Conservation (phyloP, 2,329 filamentous ascomycete species). For the Cadophora malorum region DNA sequence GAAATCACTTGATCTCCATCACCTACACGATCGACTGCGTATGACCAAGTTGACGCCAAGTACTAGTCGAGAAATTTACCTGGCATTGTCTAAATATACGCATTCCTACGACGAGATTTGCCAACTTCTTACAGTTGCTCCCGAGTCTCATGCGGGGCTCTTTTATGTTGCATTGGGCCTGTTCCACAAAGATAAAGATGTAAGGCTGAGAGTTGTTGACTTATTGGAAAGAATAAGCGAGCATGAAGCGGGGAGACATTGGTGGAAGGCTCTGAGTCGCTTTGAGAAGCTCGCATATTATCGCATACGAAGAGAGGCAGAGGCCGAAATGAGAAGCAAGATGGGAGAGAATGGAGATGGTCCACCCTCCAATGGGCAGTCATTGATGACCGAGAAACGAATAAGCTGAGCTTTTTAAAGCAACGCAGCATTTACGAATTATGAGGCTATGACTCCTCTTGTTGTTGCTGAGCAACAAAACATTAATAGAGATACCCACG, state of each 20-base stretch:
- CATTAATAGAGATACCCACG: constrained; percentile 37
- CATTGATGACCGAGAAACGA: constrained; percentile 52
- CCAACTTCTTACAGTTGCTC: constrained; percentile 80
- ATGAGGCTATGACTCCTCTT: constrained; percentile 37
- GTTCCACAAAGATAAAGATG: constrained; percentile 86
- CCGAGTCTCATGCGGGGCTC: constrained; percentile 84
- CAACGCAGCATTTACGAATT: constrained; percentile 32
- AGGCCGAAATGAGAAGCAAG: constrained; percentile 54
- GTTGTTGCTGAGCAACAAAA: constrained; percentile 36
- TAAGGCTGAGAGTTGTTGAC: constrained; percentile 78
- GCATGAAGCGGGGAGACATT: constrained; percentile 91
- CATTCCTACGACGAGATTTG: constrained; percentile 85
- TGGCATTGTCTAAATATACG: constrained; percentile 77
- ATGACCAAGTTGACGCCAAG: constrained; percentile 78
- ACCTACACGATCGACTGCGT: constrained; percentile 90
- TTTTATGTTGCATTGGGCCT: constrained; percentile 92
- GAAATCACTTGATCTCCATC: constrained; percentile 84
- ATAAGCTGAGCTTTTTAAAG: constrained; percentile 51
- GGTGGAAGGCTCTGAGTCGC: constrained; percentile 84
- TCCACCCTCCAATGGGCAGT: constrained; percentile 29
- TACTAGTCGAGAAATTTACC: constrained; percentile 83
- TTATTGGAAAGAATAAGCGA: constrained; percentile 81
- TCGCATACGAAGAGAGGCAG: constrained; percentile 73
- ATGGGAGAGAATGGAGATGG: constrained; percentile 36
- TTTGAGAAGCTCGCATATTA: constrained; percentile 90